Percentiles rank a stretch among this genome's conserved stretches.
Conservation (phyloP, 768 basidiomycete species). For the Lactifluus hygrophoroides region DNA sequence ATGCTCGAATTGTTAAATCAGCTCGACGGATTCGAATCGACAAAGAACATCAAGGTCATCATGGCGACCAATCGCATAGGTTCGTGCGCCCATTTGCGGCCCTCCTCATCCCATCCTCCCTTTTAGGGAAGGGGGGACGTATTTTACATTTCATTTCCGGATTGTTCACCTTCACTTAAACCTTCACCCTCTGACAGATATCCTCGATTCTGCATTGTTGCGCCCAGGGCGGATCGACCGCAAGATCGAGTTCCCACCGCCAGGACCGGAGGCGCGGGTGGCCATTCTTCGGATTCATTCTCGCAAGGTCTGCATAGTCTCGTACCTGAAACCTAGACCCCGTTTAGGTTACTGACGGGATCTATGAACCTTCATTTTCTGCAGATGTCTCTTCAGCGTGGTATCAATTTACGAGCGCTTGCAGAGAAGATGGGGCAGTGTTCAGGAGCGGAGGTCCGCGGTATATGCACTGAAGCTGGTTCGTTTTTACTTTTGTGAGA, state of each 20-base stretch:
- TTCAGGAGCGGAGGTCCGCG: slow-evolving; percentile 94
- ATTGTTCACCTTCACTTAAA: background rate
- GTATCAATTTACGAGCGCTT: slow-evolving; percentile 91
- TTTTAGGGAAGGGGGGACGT: background rate
- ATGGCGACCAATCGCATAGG: slow-evolving; percentile 99
- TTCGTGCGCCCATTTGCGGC: slow-evolving; percentile 24
- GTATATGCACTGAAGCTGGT: slow-evolving; percentile 97
- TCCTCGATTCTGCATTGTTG: slow-evolving; percentile 86
- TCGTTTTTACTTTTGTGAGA: slow-evolving; percentile 23
- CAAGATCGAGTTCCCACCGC: slow-evolving; percentile 98
- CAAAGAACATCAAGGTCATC: slow-evolving; percentile 81
- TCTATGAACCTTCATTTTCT: background rate
- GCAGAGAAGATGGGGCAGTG: slow-evolving; percentile 99
- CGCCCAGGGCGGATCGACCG: slow-evolving; percentile 93
- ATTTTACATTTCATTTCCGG: background rate
- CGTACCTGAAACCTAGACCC: background rate
- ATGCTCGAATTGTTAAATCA: slow-evolving; percentile 62
- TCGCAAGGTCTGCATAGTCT: slow-evolving; percentile 56
- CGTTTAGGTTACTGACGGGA: background rate
- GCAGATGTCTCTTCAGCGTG: slow-evolving; percentile 95
- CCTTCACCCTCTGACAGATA: slow-evolving; percentile 40
- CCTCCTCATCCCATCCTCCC: background rate
- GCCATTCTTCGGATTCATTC: slow-evolving; percentile 97
- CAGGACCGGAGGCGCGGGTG: slow-evolving; percentile 92
- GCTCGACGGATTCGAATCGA: slow-evolving; percentile 60